Evolutionary conservation across 352 stramenopile species (phyloP).

Genomic region (Plasmopara viticola): DNA sequence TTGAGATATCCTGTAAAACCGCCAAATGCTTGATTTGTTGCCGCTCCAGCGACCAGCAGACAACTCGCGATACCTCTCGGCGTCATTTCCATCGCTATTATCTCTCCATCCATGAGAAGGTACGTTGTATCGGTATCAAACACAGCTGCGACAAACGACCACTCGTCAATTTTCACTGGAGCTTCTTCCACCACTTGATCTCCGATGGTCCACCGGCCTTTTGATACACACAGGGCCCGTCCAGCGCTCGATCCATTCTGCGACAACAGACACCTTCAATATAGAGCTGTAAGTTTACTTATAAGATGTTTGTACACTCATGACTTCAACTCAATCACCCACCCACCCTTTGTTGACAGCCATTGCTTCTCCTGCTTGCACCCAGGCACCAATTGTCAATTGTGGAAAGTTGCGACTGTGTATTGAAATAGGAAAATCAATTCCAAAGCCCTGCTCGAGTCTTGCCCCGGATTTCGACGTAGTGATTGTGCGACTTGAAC

Average conservation of each 20-base stretch:
- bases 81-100: constrained; percentile 19
- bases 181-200: constrained; percentile 3
- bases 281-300: constrained; percentile 3
- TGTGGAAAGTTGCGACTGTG: constrained; percentile 14
- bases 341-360: constrained; percentile 15
- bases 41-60: constrained; percentile 14
- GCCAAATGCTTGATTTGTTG: constrained; percentile 3
- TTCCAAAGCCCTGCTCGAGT: constrained; percentile 24
- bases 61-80: constrained; percentile 17
- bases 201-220: constrained; percentile 28
- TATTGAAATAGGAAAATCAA: constrained; percentile 34
- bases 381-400: constrained; percentile 41
- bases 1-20: constrained; percentile 35
- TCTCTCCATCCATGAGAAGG: constrained; percentile 20
- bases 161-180: constrained; percentile 17
- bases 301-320: constrained; percentile 2
- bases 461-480: constrained; percentile 10
- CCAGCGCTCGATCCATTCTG: constrained; percentile 33
- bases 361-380: constrained; percentile 21
- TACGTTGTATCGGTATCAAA: constrained; percentile 24
- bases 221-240: constrained; percentile 32
- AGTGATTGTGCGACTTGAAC: constrained; percentile 6
- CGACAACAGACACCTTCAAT: constrained; percentile 38
- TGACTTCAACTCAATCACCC: background rate
- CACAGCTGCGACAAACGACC: constrained; percentile 37